These are phyloP conservation scores for Apiotrichum laibachii DNA, from an alignment of 1,284 basidiomycete genomes.

Conservation along the genomic window DNA sequence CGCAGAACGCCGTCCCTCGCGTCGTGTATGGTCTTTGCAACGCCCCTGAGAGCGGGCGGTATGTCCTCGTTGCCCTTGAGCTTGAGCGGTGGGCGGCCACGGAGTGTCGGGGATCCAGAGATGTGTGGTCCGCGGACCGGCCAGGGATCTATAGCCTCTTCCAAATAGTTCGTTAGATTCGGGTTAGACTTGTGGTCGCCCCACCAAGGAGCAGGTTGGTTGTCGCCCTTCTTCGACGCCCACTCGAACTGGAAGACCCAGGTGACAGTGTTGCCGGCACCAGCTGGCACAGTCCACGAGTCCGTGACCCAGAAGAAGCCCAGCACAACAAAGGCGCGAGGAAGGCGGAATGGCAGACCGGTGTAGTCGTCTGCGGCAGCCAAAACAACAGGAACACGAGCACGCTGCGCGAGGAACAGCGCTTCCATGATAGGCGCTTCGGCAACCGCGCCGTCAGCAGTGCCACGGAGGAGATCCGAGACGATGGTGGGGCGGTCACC, in stretches of 20 bases:
- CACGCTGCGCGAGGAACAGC: constrained; percentile 39
- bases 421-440: constrained; percentile 35
- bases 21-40: background rate
- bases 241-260: constrained; percentile 50
- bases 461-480: background rate
- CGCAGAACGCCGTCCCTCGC: background rate
- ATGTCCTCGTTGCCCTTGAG: background rate
- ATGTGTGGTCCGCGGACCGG: constrained; percentile 19
- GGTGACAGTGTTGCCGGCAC: constrained; percentile 5
- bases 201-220: constrained; percentile 43
- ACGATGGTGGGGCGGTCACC: too few relatives aligned
- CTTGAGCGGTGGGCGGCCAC: constrained; percentile 2
- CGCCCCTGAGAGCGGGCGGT: background rate
- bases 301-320: constrained; percentile 51
- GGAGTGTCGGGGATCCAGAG: constrained; percentile 20
- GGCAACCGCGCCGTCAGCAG: background rate
- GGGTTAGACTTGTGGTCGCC: constrained; percentile 2
- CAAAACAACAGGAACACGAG: constrained; percentile 39
- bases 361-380: constrained; percentile 40
- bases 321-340: constrained; percentile 37
- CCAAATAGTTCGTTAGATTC: background rate
- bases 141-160: constrained; percentile 11
- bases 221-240: constrained; percentile 21
- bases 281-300: constrained; percentile 47
- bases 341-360: constrained; percentile 39